phyloP scores from a whole-genome alignment of 768 basidiomycete species.

The Trametes coccinea region DNA sequence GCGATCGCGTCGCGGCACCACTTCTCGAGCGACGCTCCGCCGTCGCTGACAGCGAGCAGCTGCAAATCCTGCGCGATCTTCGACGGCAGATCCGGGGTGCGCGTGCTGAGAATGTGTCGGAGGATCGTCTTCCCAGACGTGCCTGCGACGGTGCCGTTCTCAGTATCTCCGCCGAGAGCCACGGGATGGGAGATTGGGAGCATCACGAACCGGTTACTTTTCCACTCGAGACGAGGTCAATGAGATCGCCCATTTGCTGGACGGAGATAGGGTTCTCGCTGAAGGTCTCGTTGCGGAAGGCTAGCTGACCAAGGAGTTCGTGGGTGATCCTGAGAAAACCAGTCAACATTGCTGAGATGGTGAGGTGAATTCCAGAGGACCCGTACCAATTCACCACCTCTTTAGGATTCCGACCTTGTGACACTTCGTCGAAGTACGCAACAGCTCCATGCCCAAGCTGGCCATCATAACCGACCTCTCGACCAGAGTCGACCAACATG shows the following conservation, averaged over 20 bases:
- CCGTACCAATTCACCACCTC: constrained; percentile 80
- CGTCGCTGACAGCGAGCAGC: constrained; percentile 42
- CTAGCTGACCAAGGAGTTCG: constrained; percentile 79
- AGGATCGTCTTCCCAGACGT: constrained; percentile 78
- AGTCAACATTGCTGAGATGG: neutral
- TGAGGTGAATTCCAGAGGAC: constrained; percentile 23
- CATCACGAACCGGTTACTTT: constrained; percentile 63
- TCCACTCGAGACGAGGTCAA: constrained; percentile 69
- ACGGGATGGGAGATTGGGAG: neutral
- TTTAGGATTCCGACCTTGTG: constrained; percentile 59
- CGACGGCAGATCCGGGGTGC: constrained; percentile 38
- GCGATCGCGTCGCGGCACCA: constrained; percentile 68
- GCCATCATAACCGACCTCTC: constrained; percentile 65
- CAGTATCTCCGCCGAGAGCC: constrained; percentile 1
- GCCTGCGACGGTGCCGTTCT: constrained; percentile 43
- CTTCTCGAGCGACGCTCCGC: constrained; percentile 43
- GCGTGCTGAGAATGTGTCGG: constrained; percentile 61
- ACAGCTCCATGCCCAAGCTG: constrained; percentile 55
- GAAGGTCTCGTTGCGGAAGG: constrained; percentile 57
- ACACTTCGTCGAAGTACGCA: constrained; percentile 79
- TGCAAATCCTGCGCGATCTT: constrained; percentile 52
- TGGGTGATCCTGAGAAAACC: constrained; percentile 74
- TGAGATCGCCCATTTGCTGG: constrained; percentile 69
- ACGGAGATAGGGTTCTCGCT: constrained; percentile 59
- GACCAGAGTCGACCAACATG: constrained; percentile 66